Evolutionary conservation across 2,329 filamentous ascomycete species (phyloP).

Genomic region (Colletotrichum sp.): DNA sequence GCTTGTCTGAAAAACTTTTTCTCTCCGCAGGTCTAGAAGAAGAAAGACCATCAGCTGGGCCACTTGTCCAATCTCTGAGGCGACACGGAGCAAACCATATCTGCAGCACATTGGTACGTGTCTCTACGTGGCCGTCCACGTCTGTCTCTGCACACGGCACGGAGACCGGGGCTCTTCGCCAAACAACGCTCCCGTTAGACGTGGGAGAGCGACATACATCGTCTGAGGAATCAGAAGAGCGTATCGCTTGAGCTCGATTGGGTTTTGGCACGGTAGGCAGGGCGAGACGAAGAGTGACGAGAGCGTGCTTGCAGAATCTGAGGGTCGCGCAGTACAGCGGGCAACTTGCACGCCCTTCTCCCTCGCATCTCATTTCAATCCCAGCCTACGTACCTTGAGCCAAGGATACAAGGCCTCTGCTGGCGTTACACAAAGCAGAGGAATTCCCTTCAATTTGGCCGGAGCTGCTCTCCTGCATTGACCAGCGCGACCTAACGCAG

Average conservation of each 20-base stretch:
- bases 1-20: neutral
- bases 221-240: neutral
- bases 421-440: neutral
- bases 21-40: neutral
- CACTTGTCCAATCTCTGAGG: neutral
- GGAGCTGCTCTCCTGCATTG: neutral
- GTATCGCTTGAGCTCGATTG: neutral
- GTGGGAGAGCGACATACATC: neutral
- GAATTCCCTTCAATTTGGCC: neutral
- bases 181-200: neutral
- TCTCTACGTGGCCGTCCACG: neutral
- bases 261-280: neutral
- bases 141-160: neutral
- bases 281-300: neutral
- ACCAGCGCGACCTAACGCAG: neutral
- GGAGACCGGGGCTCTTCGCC: neutral
- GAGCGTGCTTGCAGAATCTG: neutral
- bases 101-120: neutral
- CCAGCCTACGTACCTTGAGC: neutral
- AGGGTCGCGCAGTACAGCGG: neutral
- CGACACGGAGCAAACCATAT: neutral
- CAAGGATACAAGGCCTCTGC: neutral
- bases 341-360: neutral
- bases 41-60: neutral
- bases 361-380: neutral